Evolutionary conservation across 495 filamentous ascomycete species (phyloP).

Genomic region (Ramalina peruviana): DNA sequence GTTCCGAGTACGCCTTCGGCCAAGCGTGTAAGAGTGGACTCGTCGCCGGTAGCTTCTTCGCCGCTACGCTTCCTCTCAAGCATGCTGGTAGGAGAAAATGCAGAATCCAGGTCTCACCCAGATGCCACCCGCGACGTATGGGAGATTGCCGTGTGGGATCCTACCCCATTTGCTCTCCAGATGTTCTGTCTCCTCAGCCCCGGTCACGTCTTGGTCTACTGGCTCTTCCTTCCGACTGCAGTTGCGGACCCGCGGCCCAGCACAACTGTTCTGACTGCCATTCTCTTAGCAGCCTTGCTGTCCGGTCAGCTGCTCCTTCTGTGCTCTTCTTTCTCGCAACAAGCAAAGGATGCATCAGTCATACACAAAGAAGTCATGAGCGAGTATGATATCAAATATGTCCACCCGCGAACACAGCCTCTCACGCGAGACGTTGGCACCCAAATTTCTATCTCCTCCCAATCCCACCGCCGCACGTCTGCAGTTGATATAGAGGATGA

Average conservation of each 20-base stretch:
- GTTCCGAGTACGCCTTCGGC: constrained; percentile 72
- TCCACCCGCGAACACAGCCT: constrained; percentile 74
- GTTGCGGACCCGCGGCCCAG: constrained; percentile 66
- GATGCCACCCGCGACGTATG: constrained; percentile 80
- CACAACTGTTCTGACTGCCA: constrained; percentile 66
- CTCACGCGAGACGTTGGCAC: constrained; percentile 73
- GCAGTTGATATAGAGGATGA: constrained; percentile 27
- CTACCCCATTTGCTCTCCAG: constrained; percentile 64
- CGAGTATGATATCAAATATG: constrained; percentile 92
- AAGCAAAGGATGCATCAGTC: constrained; percentile 67
- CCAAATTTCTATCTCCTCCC: constrained; percentile 40
- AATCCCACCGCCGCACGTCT: constrained; percentile 13
- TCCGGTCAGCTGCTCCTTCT: constrained; percentile 65
- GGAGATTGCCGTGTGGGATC: constrained; percentile 91
- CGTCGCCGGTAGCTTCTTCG: constrained; percentile 63
- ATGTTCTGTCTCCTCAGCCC: constrained; percentile 89
- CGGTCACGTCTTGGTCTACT: constrained; percentile 78
- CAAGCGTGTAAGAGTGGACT: constrained; percentile 79
- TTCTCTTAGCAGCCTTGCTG: constrained; percentile 56
- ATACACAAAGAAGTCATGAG: constrained; percentile 85
- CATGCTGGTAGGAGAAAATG: constrained; percentile 43
- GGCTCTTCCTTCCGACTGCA: constrained; percentile 67
- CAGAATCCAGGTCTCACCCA: constrained; percentile 68
- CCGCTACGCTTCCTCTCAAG: constrained; percentile 64
- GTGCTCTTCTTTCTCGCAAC: constrained; percentile 58